These are phyloP conservation scores for Penicillium taxi DNA, from an alignment of 495 filamentous ascomycete species.

Conservation along the genomic window DNA sequence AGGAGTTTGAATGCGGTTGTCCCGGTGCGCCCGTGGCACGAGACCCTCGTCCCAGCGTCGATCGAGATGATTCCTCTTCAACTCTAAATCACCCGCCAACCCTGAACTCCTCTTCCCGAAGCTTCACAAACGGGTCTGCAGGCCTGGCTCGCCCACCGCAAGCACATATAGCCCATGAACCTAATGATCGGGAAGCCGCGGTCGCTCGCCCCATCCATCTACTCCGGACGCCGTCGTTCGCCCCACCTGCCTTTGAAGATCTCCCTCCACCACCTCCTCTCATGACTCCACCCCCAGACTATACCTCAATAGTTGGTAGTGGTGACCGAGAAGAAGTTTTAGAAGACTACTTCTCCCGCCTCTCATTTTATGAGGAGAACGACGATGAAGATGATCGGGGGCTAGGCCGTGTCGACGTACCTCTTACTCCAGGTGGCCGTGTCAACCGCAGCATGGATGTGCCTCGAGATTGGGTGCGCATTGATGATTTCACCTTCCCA, in stretches of 20 bases:
- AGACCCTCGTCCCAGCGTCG: constrained; percentile 27
- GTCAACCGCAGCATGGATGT: constrained; percentile 64
- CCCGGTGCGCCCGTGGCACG: constrained; percentile 50
- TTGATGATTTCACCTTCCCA: constrained; percentile 33
- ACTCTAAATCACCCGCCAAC: constrained; percentile 13
- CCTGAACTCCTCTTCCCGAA: constrained; percentile 26
- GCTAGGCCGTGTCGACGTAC: constrained; percentile 51
- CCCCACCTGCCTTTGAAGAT: constrained; percentile 85
- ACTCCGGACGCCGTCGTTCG: constrained; percentile 77
- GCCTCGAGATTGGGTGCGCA: constrained; percentile 46
- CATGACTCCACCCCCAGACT: constrained; percentile 80
- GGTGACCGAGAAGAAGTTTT: constrained; percentile 66
- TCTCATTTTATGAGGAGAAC: constrained; percentile 52
- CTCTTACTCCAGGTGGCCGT: constrained; percentile 61
- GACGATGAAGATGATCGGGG: constrained; percentile 50
- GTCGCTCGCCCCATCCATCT: constrained; percentile 73
- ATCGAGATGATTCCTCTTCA: constrained; percentile 17
- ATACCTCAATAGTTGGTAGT: constrained; percentile 75
- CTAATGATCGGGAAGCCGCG: constrained; percentile 27
- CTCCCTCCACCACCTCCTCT: constrained; percentile 78
- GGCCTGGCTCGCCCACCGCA: constrained; percentile 40
- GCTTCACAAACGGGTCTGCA: constrained; percentile 40
- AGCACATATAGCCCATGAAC: constrained; percentile 40
- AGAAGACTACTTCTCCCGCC: constrained; percentile 81
- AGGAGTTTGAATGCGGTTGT: constrained; percentile 66